Evolutionary conservation across 176 grass and related monocot species (phyloP).

Genomic region (Hordeum vulgare): MorexV3_pseudomolecules_assembly NC_058520.1:597058102-597058601

Average conservation of each 20-base stretch:
- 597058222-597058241: neutral
- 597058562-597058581: too few relatives aligned
- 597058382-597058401: neutral
- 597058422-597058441: neutral
- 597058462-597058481: too few relatives aligned
- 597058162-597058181: neutral
- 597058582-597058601: too few relatives aligned
- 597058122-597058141: too few relatives aligned
- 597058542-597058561: too few relatives aligned
- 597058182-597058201: neutral
- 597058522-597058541: neutral
- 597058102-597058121: too few relatives aligned
- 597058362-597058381: conserved; percentile 97
- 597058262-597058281: conserved; percentile 82
- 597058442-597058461: neutral
- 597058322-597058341: conserved; percentile 91
- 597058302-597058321: conserved; percentile 89
- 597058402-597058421: neutral
- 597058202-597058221: neutral
- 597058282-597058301: conserved; percentile 31
- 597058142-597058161: neutral
- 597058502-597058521: neutral
- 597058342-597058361: conserved; percentile 65
- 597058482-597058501: neutral
- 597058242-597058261: conserved; percentile 67